These are phyloP conservation scores for Gossypium schwendimanii DNA, from an alignment of 441 rosid genomes.

Conservation along the genomic window DNA sequence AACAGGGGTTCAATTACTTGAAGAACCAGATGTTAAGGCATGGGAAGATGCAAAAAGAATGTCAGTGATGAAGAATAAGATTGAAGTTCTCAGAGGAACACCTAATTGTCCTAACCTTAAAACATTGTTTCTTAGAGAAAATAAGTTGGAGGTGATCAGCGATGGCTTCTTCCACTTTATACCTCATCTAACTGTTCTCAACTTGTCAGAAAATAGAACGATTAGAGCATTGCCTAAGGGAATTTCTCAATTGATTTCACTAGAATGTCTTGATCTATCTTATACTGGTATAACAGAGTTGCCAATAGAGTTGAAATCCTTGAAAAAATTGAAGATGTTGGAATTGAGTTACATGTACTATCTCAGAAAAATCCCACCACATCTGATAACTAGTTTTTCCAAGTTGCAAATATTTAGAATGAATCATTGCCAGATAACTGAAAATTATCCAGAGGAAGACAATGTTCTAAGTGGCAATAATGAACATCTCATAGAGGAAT, in stretches of 20 bases:
- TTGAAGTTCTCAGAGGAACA: not conserved
- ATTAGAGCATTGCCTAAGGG: not conserved
- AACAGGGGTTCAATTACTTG: not conserved
- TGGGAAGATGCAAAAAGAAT: not conserved
- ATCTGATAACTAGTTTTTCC: not conserved
- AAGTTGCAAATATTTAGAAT: not conserved
- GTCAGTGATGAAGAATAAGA: not conserved
- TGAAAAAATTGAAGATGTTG: not conserved
- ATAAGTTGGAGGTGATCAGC: not conserved
- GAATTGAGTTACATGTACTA: not conserved
- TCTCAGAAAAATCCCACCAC: not conserved
- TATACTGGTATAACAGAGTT: not conserved
- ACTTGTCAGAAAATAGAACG: not conserved
- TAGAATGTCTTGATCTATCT: not conserved
- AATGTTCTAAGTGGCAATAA: not conserved
- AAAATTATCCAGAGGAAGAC: not conserved
- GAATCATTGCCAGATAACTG: not conserved
- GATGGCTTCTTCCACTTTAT: not conserved
- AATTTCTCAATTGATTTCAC: not conserved
- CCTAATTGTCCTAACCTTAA: not conserved
- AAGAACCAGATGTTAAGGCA: not conserved
- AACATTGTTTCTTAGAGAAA: not conserved
- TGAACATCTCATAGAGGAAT: not conserved
- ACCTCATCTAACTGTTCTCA: conserved; percentile 3
- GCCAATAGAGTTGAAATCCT: not conserved